These are phyloP conservation scores for Lolium multiflorum DNA, from an alignment of 176 grass and related monocot genomes.

Conservation along the genomic window DNA sequence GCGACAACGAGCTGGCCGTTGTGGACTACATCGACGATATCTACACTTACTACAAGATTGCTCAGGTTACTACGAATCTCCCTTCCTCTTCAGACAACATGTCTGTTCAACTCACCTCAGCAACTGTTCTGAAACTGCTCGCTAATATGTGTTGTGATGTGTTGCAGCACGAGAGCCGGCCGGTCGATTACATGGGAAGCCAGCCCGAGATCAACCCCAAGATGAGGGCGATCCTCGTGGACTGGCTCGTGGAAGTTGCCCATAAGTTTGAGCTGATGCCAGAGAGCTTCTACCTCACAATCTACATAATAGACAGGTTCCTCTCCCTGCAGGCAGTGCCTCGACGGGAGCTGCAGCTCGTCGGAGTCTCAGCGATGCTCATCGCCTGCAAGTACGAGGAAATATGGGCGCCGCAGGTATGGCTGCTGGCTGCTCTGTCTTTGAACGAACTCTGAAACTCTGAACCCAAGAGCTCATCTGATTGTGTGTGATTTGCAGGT, in stretches of 20 bases:
- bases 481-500: constrained; percentile 45
- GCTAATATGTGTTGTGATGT: background rate
- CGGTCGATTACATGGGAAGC: constrained; percentile 62
- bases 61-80: constrained; percentile 45
- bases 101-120: background rate
- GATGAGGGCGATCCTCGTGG: constrained; percentile 52
- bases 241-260: constrained; percentile 61
- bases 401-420: constrained; percentile 60
- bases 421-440: too few relatives aligned
- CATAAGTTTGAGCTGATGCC: constrained; percentile 58
- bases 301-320: constrained; percentile 65
- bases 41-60: constrained; percentile 65
- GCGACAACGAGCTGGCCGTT: constrained; percentile 54
- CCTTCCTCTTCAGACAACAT: background rate
- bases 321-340: constrained; percentile 48
- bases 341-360: constrained; percentile 60
- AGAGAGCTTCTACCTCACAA: constrained; percentile 69
- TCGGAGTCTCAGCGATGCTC: constrained; percentile 58
- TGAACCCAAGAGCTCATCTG: background rate
- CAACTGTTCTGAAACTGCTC: constrained; percentile 20
- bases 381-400: constrained; percentile 89
- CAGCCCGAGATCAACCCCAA: constrained; percentile 56
- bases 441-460: background rate
- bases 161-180: constrained; percentile 54
- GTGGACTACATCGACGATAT: constrained; percentile 77